phyloP scores from a whole-genome alignment of 208 protist genomes.

The Trypanosoma theileri region DNA sequence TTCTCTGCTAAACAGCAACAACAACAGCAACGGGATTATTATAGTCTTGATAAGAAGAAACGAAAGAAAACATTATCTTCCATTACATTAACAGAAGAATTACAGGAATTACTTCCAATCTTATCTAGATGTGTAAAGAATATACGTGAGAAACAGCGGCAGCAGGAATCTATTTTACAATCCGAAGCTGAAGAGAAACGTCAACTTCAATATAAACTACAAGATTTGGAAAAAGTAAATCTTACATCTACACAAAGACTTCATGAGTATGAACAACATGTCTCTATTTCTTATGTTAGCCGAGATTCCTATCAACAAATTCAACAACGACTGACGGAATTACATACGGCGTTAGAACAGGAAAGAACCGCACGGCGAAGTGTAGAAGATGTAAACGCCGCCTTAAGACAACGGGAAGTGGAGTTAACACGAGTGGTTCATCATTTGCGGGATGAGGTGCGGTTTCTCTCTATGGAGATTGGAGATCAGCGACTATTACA shows the following conservation, averaged over 20 bases:
- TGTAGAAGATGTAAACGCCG: conserved; percentile 23
- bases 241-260: not conserved
- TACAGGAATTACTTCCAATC: conserved; percentile 1
- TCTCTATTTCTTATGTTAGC: not conserved
- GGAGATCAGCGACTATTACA: not conserved
- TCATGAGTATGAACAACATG: conserved; percentile 13
- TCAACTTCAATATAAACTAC: not conserved
- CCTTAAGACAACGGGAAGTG: conserved; percentile 31
- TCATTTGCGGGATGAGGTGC: conserved; percentile 35
- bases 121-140: not conserved
- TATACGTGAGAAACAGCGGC: conserved; percentile 15
- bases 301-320: conserved; percentile 7
- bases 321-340: conserved; percentile 10
- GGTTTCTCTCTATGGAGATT: conserved; percentile 36
- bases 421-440: conserved; percentile 19
- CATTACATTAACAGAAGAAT: not conserved
- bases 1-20: too few relatives aligned
- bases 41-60: too few relatives aligned
- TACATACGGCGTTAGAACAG: conserved; percentile 15
- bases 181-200: not conserved
- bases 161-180: conserved; percentile 2
- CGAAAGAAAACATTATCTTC: not conserved
- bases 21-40: too few relatives aligned
- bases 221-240: not conserved
- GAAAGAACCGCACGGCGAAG: conserved; percentile 31